Conservation (phyloP, 225 moss, liverwort and hornwort species). For the Sphagnum tenellum region DNA sequence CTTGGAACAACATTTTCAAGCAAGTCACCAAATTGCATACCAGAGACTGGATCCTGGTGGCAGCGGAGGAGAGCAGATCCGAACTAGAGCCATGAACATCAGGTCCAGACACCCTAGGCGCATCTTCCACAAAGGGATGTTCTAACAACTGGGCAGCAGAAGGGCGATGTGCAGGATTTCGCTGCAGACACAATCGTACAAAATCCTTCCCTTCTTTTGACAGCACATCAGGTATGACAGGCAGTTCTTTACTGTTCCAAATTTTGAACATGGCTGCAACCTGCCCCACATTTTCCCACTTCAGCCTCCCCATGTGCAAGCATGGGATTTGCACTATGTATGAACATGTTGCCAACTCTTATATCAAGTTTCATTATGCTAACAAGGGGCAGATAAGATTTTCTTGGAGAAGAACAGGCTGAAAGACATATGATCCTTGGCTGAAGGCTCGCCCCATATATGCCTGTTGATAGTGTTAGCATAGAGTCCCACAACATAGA, state of each 20-base stretch:
- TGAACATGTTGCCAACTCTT: no score
- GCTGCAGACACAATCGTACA: constrained; percentile 74
- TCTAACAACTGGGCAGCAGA: constrained; percentile 63
- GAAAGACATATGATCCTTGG: no score
- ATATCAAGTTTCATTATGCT: no score
- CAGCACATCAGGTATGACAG: constrained; percentile 64
- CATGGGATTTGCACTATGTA: no score
- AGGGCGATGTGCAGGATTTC: constrained; percentile 69
- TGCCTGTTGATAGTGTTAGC: no score
- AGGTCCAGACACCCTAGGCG: constrained; percentile 39
- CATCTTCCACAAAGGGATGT: constrained; percentile 80
- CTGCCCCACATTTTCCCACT: constrained; percentile 21
- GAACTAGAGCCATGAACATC: constrained; percentile 40
- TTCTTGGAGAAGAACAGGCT: no score
- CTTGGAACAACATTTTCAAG: constrained; percentile 8
- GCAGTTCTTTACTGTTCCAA: constrained; percentile 95
- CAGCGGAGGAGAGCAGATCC: constrained; percentile 32
- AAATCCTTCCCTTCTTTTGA: constrained; percentile 79
- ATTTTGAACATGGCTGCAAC: constrained; percentile 99
- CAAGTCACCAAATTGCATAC: constrained; percentile 23
- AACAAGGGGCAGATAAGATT: no score
- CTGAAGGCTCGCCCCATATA: no score
- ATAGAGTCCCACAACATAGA: no score
- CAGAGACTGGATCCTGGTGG: constrained; percentile 52
- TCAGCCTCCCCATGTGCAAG: no score